Conservation (phyloP, 257 asterid species). For the Petunia secreta region DNA sequence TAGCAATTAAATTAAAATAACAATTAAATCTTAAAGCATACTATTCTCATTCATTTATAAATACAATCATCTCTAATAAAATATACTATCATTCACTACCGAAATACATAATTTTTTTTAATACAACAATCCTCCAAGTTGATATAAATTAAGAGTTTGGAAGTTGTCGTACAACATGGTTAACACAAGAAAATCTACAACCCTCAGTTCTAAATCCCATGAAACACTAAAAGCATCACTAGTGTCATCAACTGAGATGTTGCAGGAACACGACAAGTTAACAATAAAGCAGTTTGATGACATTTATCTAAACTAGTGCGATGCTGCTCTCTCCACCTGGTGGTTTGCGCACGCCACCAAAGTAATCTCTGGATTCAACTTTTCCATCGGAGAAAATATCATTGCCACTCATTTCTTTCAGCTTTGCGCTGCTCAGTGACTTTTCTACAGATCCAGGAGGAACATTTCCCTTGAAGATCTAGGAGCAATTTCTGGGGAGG, state of each 20-base stretch:
- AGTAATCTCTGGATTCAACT: conserved; percentile 65
- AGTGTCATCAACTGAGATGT: neutral
- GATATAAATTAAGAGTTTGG: neutral
- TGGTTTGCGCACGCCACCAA: conserved; percentile 84
- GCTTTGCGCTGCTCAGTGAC: conserved; percentile 69
- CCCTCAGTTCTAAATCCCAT: neutral
- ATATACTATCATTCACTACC: too few relatives aligned
- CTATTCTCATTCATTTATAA: too few relatives aligned
- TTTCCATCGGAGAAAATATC: conserved; percentile 80
- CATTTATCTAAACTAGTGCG: conserved; percentile 51
- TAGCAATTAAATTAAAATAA: too few relatives aligned
- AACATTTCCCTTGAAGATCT: conserved; percentile 71
- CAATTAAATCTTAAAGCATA: too few relatives aligned
- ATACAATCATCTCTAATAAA: too few relatives aligned
- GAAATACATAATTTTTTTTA: too few relatives aligned
- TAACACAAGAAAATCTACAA: neutral
- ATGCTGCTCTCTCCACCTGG: conserved; percentile 95
- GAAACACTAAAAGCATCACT: neutral
- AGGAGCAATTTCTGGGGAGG: conserved; percentile 65
- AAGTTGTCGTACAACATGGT: neutral
- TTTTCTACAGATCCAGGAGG: conserved; percentile 79
- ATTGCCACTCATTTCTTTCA: conserved; percentile 83
- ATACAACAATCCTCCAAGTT: too few relatives aligned
- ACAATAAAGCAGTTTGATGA: neutral
- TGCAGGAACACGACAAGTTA: neutral